These are phyloP conservation scores for Trichosporon asahii DNA, from an alignment of 1,284 basidiomycete species.

Conservation along the genomic window DNA sequence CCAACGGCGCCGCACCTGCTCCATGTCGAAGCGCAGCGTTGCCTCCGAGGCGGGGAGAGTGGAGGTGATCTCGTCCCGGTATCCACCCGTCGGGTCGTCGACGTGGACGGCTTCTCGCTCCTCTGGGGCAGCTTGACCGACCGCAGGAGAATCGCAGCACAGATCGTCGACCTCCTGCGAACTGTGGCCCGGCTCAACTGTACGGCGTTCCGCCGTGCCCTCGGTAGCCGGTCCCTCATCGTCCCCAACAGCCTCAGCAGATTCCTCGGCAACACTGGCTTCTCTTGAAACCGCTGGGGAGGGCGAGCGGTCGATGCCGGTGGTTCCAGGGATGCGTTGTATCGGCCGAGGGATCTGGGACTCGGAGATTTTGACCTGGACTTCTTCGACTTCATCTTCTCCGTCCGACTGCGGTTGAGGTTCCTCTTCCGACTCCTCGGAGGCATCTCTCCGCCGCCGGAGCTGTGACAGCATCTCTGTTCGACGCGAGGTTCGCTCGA, in stretches of 20 bases:
- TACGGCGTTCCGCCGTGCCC: neutral
- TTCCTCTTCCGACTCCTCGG: neutral
- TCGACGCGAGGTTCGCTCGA: no score
- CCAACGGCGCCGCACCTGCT: slow-evolving; percentile 33
- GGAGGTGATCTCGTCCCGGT: slow-evolving; percentile 42
- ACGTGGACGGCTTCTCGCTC: slow-evolving; percentile 8
- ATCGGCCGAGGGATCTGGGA: neutral
- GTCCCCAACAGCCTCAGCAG: neutral
- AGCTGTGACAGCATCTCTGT: slow-evolving; percentile 15
- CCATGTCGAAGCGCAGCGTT: slow-evolving; percentile 39
- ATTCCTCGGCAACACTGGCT: neutral
- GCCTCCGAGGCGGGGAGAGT: slow-evolving; percentile 35
- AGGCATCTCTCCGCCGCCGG: neutral
- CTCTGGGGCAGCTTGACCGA: neutral
- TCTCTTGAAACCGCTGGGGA: no score
- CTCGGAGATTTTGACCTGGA: neutral
- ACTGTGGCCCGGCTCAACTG: neutral
- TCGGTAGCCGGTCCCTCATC: neutral
- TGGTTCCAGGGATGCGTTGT: neutral
- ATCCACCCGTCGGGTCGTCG: slow-evolving; percentile 15
- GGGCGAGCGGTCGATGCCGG: no score
- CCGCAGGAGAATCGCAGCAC: neutral
- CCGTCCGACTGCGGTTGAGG: neutral
- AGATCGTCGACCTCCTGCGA: slow-evolving; percentile 8
- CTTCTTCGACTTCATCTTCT: neutral